Evolutionary conservation across 2,329 filamentous ascomycete species (phyloP), one percentile per base, ranked within the genome.

Genomic region (Fusarium sp.): DNA sequence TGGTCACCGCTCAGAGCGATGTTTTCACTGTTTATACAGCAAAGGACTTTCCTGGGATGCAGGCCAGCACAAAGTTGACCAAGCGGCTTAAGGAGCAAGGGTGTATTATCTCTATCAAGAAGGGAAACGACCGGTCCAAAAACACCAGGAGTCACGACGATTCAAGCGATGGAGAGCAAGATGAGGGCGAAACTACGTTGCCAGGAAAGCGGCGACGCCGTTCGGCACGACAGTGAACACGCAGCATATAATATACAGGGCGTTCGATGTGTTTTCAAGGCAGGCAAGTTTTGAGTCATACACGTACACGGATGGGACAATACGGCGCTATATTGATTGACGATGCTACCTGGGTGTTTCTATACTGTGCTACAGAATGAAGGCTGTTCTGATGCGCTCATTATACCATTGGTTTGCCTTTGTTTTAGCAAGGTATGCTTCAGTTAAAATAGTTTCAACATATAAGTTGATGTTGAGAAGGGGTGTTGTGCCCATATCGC

Each of bases 31-130:
- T 95, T 13, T 95, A 92, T 80, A 95, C 92, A 47, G 93, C 93
- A 47, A 96, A 95, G 79, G 93, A 95, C 78, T 96, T 96, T 68
- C 92, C 93, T 1, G 93, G 93, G 11, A 96, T 96, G 93, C 87
- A 91, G 64, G 91, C 92, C 3, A 95, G 92, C 79, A 95, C 92
- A 31, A 85, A 88, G 24, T 82, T 96, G 41, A 93, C 93, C 3
- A 93, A 93, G 79, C 86, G 88, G 36, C 83, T 96, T 64, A 93
- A 94, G 80, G 87, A 92, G 76, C 93, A 95, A 82, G 93, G 93
- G 8, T 93, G 93, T 77, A 90, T 94, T 55, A 95, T 96, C 69
- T 93, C 93, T 39, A 93, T 95, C 70, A 95, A 95, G 83, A 96
- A 95, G 79, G 93, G 93, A 20, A 95, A 93, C 73, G 92, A 94